phyloP scores from a whole-genome alignment of 2,329 filamentous ascomycete genomes.

The Talaromyces rugulosus region DNA sequence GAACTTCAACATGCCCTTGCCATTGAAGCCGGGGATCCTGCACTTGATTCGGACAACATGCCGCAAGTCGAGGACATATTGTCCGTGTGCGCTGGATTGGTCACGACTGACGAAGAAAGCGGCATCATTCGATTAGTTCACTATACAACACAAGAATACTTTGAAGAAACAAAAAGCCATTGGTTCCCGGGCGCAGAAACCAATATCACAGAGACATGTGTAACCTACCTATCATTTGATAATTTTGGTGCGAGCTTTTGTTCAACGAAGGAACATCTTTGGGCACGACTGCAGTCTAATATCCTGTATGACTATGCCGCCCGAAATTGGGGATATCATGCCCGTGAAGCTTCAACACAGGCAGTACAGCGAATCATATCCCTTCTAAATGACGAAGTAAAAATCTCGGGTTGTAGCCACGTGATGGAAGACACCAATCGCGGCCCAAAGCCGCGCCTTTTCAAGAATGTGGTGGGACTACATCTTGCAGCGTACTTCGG shows the following conservation, averaged over 20 bases:
- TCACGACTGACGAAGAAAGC: slow-evolving; percentile 27
- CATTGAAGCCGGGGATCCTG: slow-evolving; percentile 21
- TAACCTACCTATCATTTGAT: background rate
- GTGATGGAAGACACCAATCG: background rate
- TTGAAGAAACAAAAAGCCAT: slow-evolving; percentile 13
- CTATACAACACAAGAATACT: slow-evolving; percentile 30
- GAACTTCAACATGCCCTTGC: slow-evolving; percentile 46
- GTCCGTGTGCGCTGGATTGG: slow-evolving; percentile 29
- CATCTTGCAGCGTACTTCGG: background rate
- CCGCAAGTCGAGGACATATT: slow-evolving; percentile 24
- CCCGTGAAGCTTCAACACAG: background rate
- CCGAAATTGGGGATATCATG: background rate
- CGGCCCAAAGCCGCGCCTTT: background rate
- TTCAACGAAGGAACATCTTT: background rate
- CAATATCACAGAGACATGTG: background rate
- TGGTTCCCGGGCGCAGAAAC: background rate
- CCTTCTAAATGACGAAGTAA: background rate
- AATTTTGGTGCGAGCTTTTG: background rate
- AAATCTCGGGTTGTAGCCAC: slow-evolving; percentile 2
- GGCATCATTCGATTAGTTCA: slow-evolving; percentile 29
- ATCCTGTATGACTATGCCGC: background rate
- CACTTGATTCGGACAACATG: slow-evolving; percentile 32
- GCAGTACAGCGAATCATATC: background rate
- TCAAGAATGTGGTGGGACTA: background rate
- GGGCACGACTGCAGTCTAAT: background rate